A percentile compares a stretch with the other conserved stretches of the same genome.
Evolutionary conservation across 441 rosid species (phyloP).

Genomic region (Gossypium laxum): DNA sequence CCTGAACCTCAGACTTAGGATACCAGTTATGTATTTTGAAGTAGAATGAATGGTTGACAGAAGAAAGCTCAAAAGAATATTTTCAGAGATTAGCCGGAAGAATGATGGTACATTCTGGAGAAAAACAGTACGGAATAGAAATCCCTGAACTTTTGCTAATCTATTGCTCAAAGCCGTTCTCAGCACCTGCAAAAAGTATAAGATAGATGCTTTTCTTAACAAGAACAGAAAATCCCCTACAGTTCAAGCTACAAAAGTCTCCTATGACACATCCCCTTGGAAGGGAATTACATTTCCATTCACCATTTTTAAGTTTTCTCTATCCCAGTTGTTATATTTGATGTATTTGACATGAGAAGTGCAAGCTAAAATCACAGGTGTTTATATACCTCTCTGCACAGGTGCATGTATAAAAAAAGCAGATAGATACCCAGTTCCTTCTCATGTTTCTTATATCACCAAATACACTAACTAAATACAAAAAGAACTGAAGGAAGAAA

Average conservation of each 20-base stretch:
- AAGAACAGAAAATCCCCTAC: neutral
- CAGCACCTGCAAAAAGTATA: constrained; percentile 48
- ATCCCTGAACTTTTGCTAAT: constrained; percentile 97
- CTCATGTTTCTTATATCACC: neutral
- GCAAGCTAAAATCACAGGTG: neutral
- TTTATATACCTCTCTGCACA: neutral
- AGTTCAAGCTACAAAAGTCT: neutral
- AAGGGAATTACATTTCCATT: neutral
- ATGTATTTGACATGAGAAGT: neutral
- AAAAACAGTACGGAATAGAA: constrained; percentile 91
- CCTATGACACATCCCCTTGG: neutral
- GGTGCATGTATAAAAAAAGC: neutral
- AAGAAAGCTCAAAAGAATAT: constrained; percentile 81
- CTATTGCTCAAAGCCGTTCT: constrained; percentile 90
- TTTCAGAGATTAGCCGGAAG: constrained; percentile 79
- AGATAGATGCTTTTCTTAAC: neutral
- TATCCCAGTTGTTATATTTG: neutral
- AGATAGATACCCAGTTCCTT: neutral
- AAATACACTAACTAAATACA: neutral
- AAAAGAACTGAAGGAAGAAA: neutral
- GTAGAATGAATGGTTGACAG: constrained; percentile 75
- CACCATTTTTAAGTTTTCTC: neutral
- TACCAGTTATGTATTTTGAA: constrained; percentile 83
- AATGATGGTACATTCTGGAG: constrained; percentile 84
- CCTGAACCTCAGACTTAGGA: constrained; percentile 79